Base-by-base conservation (phyloP, 306 rosid genomes). In the Hylodesmum podocarpum region DNA sequence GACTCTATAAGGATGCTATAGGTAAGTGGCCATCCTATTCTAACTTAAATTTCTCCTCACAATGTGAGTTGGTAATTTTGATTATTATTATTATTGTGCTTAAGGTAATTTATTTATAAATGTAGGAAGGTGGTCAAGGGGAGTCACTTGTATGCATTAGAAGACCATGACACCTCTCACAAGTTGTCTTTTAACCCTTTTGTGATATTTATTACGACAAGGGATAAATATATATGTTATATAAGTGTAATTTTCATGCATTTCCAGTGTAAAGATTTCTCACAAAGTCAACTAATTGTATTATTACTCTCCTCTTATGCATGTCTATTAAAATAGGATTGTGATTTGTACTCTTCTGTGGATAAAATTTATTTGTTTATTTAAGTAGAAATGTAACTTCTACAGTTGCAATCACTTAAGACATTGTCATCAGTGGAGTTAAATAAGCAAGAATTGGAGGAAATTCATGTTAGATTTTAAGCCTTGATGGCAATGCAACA, bases 1-100 rank as follows among this genome's bases (percentile, higher is more conserved):
- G 93, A 92, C 87, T 92, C 97, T 44, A 79, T 94, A 76, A 86
- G 78, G 70, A 87, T 94, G 80, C 83, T 94, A 27, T 96, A 92
- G 98, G 98, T 94, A 62, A 5, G 37, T 66, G 89, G 89, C 57
- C 46, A 27, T 73, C 58, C 72, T 69, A 67, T 29, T 77, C 65
- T 63, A 49, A 80, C 69, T 70, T 49, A 62, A 76, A 70, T 59
- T 14, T 16, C 25, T 24, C 24, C 24, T 34, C 8, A n/a, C 34
- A 36, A 18, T 9, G 27, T 69, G 43, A 31, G 58, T 84, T 54
- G 63, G 66, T 64, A 19, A 19, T 68, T 73, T 36, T 81, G 41
- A 57, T 61, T n/a, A 29, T 3, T 29, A 18, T 40, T 70, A 0
- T 27, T 29, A 0, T 61, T 66, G 11, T 71, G 83, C 40, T 77